A percentile compares a stretch with the other conserved stretches of the same genome.
Conservation (phyloP, 2,329 filamentous ascomycete genomes). For the Botrytis deweyae region DNA sequence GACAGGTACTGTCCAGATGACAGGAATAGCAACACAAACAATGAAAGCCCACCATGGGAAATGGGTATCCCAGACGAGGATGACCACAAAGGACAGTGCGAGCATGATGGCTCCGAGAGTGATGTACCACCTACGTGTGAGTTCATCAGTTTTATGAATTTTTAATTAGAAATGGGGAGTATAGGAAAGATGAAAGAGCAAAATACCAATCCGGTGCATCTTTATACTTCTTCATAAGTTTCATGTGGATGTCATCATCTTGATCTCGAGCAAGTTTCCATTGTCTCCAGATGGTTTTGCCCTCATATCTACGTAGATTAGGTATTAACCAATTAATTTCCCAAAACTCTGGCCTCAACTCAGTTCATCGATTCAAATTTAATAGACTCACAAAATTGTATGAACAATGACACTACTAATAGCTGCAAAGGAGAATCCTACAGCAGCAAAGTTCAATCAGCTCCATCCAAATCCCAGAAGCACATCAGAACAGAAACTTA, state of each 20-base stretch:
- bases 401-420: slow-evolving; percentile 61
- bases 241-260: slow-evolving; percentile 42
- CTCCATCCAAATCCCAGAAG: not conserved
- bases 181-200: not conserved
- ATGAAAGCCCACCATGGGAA: slow-evolving; percentile 41
- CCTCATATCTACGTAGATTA: slow-evolving; percentile 48
- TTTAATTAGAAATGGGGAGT: too few relatives aligned
- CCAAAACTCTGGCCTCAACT: not conserved
- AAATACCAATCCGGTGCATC: not conserved
- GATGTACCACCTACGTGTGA: slow-evolving; percentile 21
- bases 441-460: not conserved
- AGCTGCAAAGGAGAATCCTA: slow-evolving; percentile 54
- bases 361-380: not conserved
- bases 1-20: slow-evolving; percentile 38
- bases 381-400: slow-evolving; percentile 50
- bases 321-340: slow-evolving; percentile 50
- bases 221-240: slow-evolving; percentile 55
- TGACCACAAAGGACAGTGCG: slow-evolving; percentile 41
- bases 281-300: slow-evolving; percentile 66
- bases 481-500: not conserved
- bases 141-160: not conserved
- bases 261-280: slow-evolving; percentile 60
- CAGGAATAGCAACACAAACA: slow-evolving; percentile 37
- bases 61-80: slow-evolving; percentile 30
- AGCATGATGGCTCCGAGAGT: slow-evolving; percentile 49